phyloP scores from a whole-genome alignment of 169 alveolate genomes.

The Eimeria acervulina region DNA sequence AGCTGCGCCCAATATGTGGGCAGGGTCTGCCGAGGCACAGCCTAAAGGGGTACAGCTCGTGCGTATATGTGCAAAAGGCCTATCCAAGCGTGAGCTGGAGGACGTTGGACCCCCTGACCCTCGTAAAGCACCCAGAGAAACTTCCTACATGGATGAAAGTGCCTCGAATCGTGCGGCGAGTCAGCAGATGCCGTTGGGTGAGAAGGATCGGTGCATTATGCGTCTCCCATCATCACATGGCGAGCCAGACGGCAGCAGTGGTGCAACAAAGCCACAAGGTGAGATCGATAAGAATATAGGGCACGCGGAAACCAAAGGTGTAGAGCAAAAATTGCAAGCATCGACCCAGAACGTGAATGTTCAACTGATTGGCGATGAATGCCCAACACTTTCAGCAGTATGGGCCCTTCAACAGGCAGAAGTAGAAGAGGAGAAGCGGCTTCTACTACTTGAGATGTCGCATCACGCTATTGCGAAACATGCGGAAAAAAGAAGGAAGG shows the following conservation, averaged over 20 bases:
- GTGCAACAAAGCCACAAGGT: background rate
- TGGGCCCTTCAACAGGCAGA: conserved; percentile 55
- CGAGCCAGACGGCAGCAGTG: conserved; percentile 9
- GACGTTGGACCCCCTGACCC: background rate
- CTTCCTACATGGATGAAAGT: background rate
- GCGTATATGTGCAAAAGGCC: background rate
- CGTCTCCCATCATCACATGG: background rate
- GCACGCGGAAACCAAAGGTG: background rate
- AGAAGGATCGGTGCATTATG: background rate
- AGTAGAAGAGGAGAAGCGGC: conserved; percentile 45
- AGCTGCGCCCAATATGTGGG: background rate
- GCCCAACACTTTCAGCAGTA: conserved; percentile 14
- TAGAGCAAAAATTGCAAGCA: background rate
- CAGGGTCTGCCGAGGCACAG: background rate
- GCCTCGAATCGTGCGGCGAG: background rate
- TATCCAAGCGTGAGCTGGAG: background rate
- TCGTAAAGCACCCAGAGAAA: background rate
- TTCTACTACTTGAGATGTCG: conserved; percentile 36
- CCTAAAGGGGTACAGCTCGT: conserved; percentile 23
- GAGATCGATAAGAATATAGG: background rate
- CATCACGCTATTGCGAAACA: conserved; percentile 40
- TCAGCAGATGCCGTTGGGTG: background rate
- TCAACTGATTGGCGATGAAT: background rate
- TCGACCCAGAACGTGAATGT: background rate
- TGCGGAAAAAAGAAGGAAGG: conserved; percentile 2